Evolutionary conservation across 176 grass and related monocot species (phyloP), one percentile per base, ranked within the genome.

Genomic region (Typha latifolia): DNA sequence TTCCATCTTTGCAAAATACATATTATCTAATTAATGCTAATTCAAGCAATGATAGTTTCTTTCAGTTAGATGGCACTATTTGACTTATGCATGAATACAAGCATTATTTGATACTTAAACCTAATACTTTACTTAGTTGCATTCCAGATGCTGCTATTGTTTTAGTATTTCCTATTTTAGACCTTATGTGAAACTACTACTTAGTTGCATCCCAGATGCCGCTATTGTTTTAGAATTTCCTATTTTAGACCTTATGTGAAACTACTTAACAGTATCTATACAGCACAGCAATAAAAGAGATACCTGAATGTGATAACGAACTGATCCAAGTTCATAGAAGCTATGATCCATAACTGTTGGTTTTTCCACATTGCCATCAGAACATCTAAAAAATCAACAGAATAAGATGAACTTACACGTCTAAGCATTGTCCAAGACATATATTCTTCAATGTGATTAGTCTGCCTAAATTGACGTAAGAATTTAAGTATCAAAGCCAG

Each of bases 291-390:
- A 18, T 10, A 37, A 5, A 22, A 27, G 51, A 13, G 48, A 43
- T 79, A 91, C 93, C 88, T 87, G 81, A 23, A 97, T 62, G 51
- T 93, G 76, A 12, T 93, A 99, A 14, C 74, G 67, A 72, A 93
- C 77, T 3, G 83, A 87, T 14, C 89, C 94, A 3, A 87, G 72
- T 63, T 97, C 94, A 78, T 81, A 89, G 31, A 90, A 86, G 51
- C 81, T 93, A 51, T 97, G 89, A 67, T 97, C 94, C 10, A 92
- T 73, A 12, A 86, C 77, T 72, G 82, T 77, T 69, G 75, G 80
- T 50, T 49, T 84, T 74, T 89, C 83, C 21, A 62, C 70, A 27
- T 85, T 97, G 79, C 51, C 62, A 67, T 1, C 3, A 67, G 53
- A 5, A 43, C 5, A 10, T 43, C 8, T 43, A 43, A 32, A 50